These are phyloP conservation scores for Citeromyces matritensis DNA, from an alignment of 805 yeast genomes.

Conservation along the genomic window DNA sequence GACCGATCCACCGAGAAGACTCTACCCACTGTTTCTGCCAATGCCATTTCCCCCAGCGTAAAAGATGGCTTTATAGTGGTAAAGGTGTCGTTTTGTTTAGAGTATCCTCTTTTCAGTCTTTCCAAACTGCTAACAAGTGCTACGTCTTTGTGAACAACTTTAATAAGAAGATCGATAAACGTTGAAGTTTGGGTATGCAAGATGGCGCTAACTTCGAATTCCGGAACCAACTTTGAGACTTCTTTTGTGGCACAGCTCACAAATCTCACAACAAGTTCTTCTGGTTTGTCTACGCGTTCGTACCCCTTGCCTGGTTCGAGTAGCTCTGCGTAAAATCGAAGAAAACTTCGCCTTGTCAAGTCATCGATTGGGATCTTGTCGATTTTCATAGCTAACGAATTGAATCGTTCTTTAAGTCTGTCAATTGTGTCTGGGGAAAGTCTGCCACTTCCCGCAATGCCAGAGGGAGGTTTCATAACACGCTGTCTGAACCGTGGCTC, in stretches of 20 bases:
- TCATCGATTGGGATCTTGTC: conserved; percentile 21
- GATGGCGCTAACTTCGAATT: conserved; percentile 10
- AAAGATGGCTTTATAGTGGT: conserved; percentile 29
- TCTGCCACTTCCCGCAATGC: no score
- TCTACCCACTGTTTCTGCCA: conserved; percentile 26
- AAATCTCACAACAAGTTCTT: conserved; percentile 35
- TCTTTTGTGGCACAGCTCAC: conserved; percentile 39
- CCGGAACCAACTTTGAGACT: conserved; percentile 19
- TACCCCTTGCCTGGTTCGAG: conserved; percentile 24
- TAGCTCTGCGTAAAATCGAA: conserved; percentile 49
- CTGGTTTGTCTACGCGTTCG: conserved; percentile 18
- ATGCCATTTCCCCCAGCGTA: conserved; percentile 37
- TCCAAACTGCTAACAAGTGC: conserved; percentile 20
- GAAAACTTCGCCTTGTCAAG: conserved; percentile 37
- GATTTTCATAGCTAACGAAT: conserved; percentile 29
- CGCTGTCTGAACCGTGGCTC: conserved; percentile 45
- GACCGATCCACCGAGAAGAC: conserved; percentile 33
- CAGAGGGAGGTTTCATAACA: no score
- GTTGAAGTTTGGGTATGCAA: conserved; percentile 12
- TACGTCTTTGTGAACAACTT: conserved; percentile 20
- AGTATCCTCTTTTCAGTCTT: conserved; percentile 22
- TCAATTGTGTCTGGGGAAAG: conserved; percentile 9
- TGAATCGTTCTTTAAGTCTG: conserved; percentile 23
- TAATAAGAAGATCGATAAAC: conserved; percentile 18
- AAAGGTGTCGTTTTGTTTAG: conserved; percentile 14